Percentiles rank a stretch among this genome's conserved stretches.
Evolutionary conservation across 2,329 filamentous ascomycete genomes (phyloP).

Genomic region (Herpotrichia juniperi): DNA sequence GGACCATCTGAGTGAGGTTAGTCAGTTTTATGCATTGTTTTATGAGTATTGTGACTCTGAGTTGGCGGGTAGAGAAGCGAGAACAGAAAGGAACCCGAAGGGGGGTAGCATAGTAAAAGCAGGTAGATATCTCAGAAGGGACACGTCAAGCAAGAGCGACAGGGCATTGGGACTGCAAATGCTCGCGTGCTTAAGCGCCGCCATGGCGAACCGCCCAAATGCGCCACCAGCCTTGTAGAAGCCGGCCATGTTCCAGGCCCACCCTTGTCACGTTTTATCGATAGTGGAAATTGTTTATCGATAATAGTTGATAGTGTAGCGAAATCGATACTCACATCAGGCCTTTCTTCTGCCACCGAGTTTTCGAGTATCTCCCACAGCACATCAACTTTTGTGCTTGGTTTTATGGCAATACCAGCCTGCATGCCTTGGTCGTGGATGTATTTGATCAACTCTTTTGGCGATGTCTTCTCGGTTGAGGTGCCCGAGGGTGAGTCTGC

Average conservation of each 20-base stretch:
- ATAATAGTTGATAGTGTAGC: constrained; percentile 18
- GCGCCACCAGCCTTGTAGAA: constrained; percentile 26
- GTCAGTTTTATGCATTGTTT: constrained; percentile 3
- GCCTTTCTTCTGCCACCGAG: constrained; percentile 73
- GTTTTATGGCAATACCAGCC: constrained; percentile 95
- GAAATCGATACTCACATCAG: constrained; percentile 73
- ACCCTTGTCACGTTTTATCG: constrained; percentile 17
- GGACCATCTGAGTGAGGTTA: constrained; percentile 75
- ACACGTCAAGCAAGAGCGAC: constrained; percentile 16
- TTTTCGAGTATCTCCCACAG: constrained; percentile 88
- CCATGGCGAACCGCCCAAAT: constrained; percentile 30
- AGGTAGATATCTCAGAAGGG: constrained; percentile 21
- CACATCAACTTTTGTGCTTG: constrained; percentile 86
- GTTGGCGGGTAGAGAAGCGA: constrained; percentile 17
- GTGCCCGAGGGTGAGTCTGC: constrained; percentile 77
- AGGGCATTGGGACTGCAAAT: constrained; percentile 17
- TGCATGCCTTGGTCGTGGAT: constrained; percentile 89
- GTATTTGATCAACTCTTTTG: constrained; percentile 83
- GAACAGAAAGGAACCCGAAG: constrained; percentile 2
- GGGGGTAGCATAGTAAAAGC: background rate
- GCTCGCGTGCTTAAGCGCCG: constrained; percentile 40
- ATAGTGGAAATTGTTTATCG: constrained; percentile 16
- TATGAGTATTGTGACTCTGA: constrained; percentile 15
- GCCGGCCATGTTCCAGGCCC: constrained; percentile 16
- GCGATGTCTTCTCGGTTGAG: constrained; percentile 75